A percentile compares a stretch with the other conserved stretches of the same genome.
phyloP scores from a whole-genome alignment of 2,329 filamentous ascomycete genomes.

The Allantophomopsis cytisporea region DNA sequence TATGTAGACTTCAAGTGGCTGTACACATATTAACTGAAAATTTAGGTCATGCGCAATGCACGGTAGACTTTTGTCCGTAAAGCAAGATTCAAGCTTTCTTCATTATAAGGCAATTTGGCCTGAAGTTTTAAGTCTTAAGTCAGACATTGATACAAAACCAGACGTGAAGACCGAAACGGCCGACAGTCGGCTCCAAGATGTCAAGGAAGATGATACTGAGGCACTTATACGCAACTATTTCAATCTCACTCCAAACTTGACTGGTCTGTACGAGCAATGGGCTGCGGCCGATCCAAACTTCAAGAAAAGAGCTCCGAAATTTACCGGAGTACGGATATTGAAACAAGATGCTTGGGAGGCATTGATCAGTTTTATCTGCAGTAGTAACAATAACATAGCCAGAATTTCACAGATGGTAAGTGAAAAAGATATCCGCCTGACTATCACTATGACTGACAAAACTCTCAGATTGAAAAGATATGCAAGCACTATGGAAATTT shows the following conservation, averaged over 20 bases:
- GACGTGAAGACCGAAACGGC: slow-evolving; percentile 11
- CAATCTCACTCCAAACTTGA: slow-evolving; percentile 67
- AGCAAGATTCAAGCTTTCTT: slow-evolving; percentile 65
- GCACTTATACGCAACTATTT: slow-evolving; percentile 73
- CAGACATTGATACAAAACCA: too few relatives aligned
- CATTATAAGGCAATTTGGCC: slow-evolving; percentile 67
- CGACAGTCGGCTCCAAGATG: slow-evolving; percentile 19
- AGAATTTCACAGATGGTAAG: slow-evolving; percentile 87
- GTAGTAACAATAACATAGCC: slow-evolving; percentile 95
- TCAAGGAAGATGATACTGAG: slow-evolving; percentile 53
- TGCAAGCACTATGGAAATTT: slow-evolving; percentile 74
- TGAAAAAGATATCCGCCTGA: not conserved
- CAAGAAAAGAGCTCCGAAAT: slow-evolving; percentile 70
- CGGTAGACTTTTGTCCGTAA: slow-evolving; percentile 73
- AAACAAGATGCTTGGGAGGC: slow-evolving; percentile 96
- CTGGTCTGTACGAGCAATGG: slow-evolving; percentile 74
- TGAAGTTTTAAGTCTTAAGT: slow-evolving; percentile 1
- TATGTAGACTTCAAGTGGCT: not conserved
- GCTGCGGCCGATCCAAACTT: slow-evolving; percentile 78
- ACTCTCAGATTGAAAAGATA: slow-evolving; percentile 60
- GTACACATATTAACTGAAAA: too few relatives aligned
- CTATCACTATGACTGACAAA: not conserved
- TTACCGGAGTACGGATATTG: slow-evolving; percentile 82
- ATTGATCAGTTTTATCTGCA: slow-evolving; percentile 89
- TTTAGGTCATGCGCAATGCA: slow-evolving; percentile 67